Conservation (phyloP, 805 yeast genomes). For the Candida nemodendra region DNA sequence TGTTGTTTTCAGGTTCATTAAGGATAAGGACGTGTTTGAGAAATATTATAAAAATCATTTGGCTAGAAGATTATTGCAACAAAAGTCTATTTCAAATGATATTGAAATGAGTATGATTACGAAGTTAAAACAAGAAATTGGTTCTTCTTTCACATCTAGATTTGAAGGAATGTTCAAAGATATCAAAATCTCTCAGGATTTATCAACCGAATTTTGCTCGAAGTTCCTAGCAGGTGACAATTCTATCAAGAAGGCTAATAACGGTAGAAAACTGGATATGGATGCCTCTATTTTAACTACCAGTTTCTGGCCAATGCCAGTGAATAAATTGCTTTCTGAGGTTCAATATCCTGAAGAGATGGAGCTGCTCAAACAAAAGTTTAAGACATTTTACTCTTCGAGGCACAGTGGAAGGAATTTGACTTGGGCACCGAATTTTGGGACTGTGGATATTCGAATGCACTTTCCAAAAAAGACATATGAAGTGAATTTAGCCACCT, state of each 20-base stretch:
- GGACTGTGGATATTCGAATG: constrained; percentile 76
- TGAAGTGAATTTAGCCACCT: constrained; percentile 76
- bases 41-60: constrained; percentile 80
- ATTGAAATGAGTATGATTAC: constrained; percentile 68
- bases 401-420: constrained; percentile 58
- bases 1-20: constrained; percentile 60
- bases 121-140: constrained; percentile 71
- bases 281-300: constrained; percentile 57
- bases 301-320: constrained; percentile 66
- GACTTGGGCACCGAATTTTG: constrained; percentile 81
- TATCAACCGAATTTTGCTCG: constrained; percentile 39
- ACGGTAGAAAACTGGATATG: constrained; percentile 38
- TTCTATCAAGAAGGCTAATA: constrained; percentile 16
- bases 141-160: constrained; percentile 73
- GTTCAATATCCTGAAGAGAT: constrained; percentile 45
- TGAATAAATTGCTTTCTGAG: constrained; percentile 34
- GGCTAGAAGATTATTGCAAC: constrained; percentile 70
- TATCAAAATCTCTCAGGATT: constrained; percentile 55
- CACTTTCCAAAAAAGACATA: constrained; percentile 68
- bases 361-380: constrained; percentile 40
- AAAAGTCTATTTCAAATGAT: constrained; percentile 47
- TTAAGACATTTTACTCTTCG: constrained; percentile 49
- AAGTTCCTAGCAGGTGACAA: constrained; percentile 16
- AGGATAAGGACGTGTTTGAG: constrained; percentile 85
- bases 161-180: constrained; percentile 88